Base-by-base conservation (phyloP, 208 protist genomes). In the Trypanosoma cruzi region DNA sequence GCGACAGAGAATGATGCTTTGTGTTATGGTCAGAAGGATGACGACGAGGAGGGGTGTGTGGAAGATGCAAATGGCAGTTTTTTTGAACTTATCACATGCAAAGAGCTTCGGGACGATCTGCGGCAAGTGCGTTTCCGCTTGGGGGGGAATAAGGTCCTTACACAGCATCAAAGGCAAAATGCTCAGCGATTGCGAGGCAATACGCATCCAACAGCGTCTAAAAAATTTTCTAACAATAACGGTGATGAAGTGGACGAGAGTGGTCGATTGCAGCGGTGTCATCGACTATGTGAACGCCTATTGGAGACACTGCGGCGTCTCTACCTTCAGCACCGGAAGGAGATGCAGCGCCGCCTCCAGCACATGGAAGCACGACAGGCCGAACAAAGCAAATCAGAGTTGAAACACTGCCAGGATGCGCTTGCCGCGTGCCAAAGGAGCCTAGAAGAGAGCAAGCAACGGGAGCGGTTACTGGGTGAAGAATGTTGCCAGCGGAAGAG, bases 361-460 rank as follows among this genome's bases (percentile, higher is more conserved):
- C 59, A 49, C 0, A 10, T 66, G 10, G 58, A 65, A 26, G 18
- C 50, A 4, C 26, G 56, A 14, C 67, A 65, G 28, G 58, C 24
- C 13, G 58, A 73, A n/a, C 20, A 40, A 24, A 49, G 24, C 61
- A 56, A 66, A 8, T 4, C 22, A 20, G 67, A 73, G 26, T 34
- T 73, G 6, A 44, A 3, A 8, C 67, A 48, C 2, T 75, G 71
- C 28, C 56, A 73, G 2, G 71, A 83, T 3, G 70, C 71, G 49
- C 74, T 82, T 49, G 62, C 52, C 7, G 48, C 75, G 0, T 71
- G 75, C 36, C 69, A 82, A 69, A 61, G 55, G 48, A 60, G 54
- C 7, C 72, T 85, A n/a, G 72, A 63, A 20, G 56, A 59, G 14
- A 49, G 44, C 36, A 64, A 60, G 13, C 44, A 65, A 26, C 20